A percentile compares a stretch with the other conserved stretches of the same genome.
Evolutionary conservation across 768 basidiomycete genomes (phyloP).

Genomic region (Lactarius indigo): DNA sequence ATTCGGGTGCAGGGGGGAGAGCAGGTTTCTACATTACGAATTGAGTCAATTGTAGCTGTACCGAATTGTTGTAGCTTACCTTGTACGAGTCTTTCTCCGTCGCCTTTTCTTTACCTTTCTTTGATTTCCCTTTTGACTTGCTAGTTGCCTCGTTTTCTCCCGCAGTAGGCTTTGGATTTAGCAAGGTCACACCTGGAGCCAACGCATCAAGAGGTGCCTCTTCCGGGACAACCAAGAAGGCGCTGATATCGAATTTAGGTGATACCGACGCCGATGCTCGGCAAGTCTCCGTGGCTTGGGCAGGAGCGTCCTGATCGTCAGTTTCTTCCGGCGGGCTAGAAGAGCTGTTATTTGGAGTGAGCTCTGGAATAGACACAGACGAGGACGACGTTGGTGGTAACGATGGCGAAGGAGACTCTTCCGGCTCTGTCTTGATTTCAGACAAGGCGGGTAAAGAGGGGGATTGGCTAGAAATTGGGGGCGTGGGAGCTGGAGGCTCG

Average conservation of each 20-base stretch:
- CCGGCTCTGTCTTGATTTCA: constrained; percentile 18
- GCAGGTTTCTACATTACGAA: constrained; percentile 8
- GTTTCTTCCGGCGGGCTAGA: constrained; percentile 26
- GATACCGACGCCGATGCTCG: constrained; percentile 11
- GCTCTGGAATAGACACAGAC: constrained; percentile 23
- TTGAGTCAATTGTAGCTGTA: background rate
- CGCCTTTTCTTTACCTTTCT: constrained; percentile 25
- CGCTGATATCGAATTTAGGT: constrained; percentile 22
- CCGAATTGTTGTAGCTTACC: background rate
- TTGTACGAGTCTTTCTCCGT: constrained; percentile 5
- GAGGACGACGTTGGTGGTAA: constrained; percentile 22
- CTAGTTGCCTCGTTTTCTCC: background rate
- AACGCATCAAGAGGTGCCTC: constrained; percentile 26
- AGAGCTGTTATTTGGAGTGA: constrained; percentile 28
- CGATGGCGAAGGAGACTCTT: constrained; percentile 24
- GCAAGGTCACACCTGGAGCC: constrained; percentile 24
- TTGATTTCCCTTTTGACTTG: constrained; percentile 22
- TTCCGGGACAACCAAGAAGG: constrained; percentile 24
- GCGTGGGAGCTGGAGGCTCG: constrained; percentile 17
- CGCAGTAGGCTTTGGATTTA: constrained; percentile 1
- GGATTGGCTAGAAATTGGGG: constrained; percentile 8
- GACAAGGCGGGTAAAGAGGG: constrained; percentile 18
- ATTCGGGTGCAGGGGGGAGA: constrained; percentile 23
- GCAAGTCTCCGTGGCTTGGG: constrained; percentile 3
- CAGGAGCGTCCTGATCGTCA: constrained; percentile 13